Evolutionary conservation across 306 rosid species (phyloP).

Genomic region (Hippophae gyantsensis): DNA sequence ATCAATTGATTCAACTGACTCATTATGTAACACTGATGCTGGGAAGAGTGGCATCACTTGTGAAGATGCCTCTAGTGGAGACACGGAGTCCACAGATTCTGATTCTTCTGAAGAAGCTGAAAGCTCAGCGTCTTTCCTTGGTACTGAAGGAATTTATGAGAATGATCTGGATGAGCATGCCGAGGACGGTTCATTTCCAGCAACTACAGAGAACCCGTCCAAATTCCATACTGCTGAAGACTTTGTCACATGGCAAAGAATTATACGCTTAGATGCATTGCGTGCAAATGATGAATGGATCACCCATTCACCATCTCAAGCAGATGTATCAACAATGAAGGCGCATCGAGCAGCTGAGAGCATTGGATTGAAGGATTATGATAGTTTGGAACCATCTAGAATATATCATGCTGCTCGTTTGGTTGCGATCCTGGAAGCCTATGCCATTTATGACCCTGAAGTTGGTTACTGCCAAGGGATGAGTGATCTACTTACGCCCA

Average conservation of each 20-base stretch:
- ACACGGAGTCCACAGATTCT: slow-evolving; percentile 20
- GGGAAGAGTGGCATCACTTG: slow-evolving; percentile 18
- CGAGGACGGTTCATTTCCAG: slow-evolving; percentile 1
- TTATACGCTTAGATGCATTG: slow-evolving; percentile 21
- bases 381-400: slow-evolving; percentile 17
- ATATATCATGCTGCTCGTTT: slow-evolving; percentile 21
- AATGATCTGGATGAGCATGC: slow-evolving; percentile 7
- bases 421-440: slow-evolving; percentile 22
- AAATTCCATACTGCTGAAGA: slow-evolving; percentile 17
- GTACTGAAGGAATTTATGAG: slow-evolving; percentile 11
- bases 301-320: slow-evolving; percentile 20
- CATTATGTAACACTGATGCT: slow-evolving; percentile 3
- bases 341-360: slow-evolving; percentile 12
- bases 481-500: slow-evolving; percentile 24
- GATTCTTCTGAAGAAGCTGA: slow-evolving; percentile 20
- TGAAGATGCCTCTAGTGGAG: slow-evolving; percentile 1
- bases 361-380: slow-evolving; percentile 19
- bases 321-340: slow-evolving; percentile 15
- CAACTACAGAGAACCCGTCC: slow-evolving; percentile 2
- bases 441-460: slow-evolving; percentile 18
- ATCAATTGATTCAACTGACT: slow-evolving; percentile 9
- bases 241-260: slow-evolving; percentile 23
- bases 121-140: slow-evolving; percentile 8
- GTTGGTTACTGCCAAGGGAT: slow-evolving; percentile 26
- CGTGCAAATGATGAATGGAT: slow-evolving; percentile 26